These are phyloP conservation scores for Cryomyces antarcticus DNA, from an alignment of 495 filamentous ascomycete genomes.

Conservation along the genomic window DNA sequence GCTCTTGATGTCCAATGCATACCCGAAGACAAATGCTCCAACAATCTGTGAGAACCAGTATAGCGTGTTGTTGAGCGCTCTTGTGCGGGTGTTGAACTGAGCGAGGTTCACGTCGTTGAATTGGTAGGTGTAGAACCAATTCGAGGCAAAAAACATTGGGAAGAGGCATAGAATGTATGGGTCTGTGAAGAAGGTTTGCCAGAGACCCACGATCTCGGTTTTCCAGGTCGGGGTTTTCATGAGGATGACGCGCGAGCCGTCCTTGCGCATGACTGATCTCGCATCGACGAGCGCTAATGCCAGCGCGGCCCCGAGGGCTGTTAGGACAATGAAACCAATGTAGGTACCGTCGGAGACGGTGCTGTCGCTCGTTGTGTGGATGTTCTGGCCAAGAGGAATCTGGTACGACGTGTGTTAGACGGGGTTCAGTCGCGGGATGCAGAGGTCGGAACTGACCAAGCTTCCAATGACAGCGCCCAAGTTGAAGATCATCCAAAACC, in stretches of 20 bases:
- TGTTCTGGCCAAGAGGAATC: conserved; percentile 66
- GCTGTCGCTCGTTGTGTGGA: conserved; percentile 35
- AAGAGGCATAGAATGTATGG: conserved; percentile 71
- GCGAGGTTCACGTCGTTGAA: conserved; percentile 39
- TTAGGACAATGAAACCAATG: conserved; percentile 75
- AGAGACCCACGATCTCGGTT: conserved; percentile 60
- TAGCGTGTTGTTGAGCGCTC: conserved; percentile 62
- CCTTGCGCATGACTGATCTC: conserved; percentile 53
- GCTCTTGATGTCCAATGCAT: conserved; percentile 43
- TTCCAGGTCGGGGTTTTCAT: conserved; percentile 63
- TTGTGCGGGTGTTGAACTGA: conserved; percentile 65
- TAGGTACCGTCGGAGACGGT: conserved; percentile 72
- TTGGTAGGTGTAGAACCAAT: conserved; percentile 30
- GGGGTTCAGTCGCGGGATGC: background rate
- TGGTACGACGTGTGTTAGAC: conserved; percentile 6
- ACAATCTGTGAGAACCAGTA: conserved; percentile 85
- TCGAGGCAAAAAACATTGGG: conserved; percentile 25
- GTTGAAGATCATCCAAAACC: conserved; percentile 96
- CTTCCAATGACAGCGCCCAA: conserved; percentile 77
- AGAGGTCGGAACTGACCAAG: conserved; percentile 30
- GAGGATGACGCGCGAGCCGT: conserved; percentile 63
- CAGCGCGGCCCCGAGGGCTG: conserved; percentile 52
- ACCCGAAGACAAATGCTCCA: conserved; percentile 60
- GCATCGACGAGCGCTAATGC: conserved; percentile 58
- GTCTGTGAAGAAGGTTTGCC: conserved; percentile 47